Conservation (phyloP, 1,139 yeast species). For the Kluyveromyces sp. region DNA sequence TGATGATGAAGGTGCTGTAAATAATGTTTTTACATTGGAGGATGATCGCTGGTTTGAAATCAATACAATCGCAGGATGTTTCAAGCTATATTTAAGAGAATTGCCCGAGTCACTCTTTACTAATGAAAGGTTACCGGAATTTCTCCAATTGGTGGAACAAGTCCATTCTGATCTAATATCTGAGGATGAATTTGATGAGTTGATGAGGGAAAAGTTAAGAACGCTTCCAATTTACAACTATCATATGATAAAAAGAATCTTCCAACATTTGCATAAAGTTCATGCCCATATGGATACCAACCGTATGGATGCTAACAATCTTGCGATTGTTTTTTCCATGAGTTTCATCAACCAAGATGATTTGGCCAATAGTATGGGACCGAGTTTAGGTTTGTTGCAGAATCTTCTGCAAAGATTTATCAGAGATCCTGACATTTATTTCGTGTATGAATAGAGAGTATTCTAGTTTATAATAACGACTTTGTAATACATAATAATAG, state of each 20-base stretch:
- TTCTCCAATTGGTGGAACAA: conserved; percentile 35
- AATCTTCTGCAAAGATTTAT: conserved; percentile 33
- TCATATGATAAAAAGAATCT: conserved; percentile 56
- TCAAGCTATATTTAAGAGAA: conserved; percentile 79
- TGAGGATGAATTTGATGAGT: conserved; percentile 15
- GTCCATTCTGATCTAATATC: conserved; percentile 23
- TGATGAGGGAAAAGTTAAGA: conserved; percentile 37
- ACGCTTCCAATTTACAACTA: conserved; percentile 57
- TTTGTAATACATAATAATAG: conserved; percentile 1
- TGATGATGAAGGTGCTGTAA: conserved; percentile 54
- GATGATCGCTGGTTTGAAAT: conserved; percentile 71
- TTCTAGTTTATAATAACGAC: background rate
- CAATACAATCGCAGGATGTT: conserved; percentile 84
- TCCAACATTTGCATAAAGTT: conserved; percentile 60
- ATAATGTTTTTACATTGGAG: conserved; percentile 46
- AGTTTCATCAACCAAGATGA: conserved; percentile 41
- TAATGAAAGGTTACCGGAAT: conserved; percentile 45
- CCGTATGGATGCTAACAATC: conserved; percentile 71
- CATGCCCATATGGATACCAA: conserved; percentile 53
- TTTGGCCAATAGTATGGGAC: conserved; percentile 35
- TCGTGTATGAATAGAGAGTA: conserved; percentile 6
- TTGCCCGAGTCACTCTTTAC: conserved; percentile 82
- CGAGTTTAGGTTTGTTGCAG: conserved; percentile 37
- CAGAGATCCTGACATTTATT: conserved; percentile 28
- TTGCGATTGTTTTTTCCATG: conserved; percentile 71